Percentiles rank a stretch among this genome's conserved stretches.
Evolutionary conservation across 2,329 filamentous ascomycete species (phyloP).

Genomic region (Thielaviopsis musarum): DNA sequence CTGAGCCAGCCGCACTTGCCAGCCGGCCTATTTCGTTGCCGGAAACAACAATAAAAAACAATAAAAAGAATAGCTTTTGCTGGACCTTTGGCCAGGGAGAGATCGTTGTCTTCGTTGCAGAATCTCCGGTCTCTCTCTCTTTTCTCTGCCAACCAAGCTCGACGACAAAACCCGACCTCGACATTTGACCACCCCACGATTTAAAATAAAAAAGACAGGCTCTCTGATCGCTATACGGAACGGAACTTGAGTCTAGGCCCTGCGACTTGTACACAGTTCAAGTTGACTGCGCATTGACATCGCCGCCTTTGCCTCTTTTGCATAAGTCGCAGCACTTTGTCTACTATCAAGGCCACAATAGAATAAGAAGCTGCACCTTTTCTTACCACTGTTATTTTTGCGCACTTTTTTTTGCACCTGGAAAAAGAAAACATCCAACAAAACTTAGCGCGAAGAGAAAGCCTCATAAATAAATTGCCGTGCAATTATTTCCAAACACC

Average conservation of each 20-base stretch:
- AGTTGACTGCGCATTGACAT: no score
- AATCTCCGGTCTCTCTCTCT: constrained; percentile 6
- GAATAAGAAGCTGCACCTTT: no score
- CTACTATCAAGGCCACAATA: no score
- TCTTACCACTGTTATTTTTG: no score
- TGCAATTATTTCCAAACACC: no score
- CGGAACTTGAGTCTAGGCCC: not conserved
- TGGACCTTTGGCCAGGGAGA: constrained; percentile 5
- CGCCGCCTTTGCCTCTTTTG: no score
- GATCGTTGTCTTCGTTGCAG: constrained; percentile 6
- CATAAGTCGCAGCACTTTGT: no score
- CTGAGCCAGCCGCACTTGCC: not conserved
- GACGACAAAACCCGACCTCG: not conserved
- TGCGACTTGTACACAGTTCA: not conserved
- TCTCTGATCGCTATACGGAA: no score
- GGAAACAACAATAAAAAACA: not conserved
- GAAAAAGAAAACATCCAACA: no score
- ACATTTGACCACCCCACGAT: not conserved
- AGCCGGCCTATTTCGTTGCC: not conserved
- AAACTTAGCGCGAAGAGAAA: no score
- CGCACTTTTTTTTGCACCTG: no score
- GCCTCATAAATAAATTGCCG: no score
- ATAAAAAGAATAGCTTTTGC: not conserved
- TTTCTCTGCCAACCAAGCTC: not conserved
- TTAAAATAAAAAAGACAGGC: not conserved